These are phyloP conservation scores for Fraxinus cuspidata DNA, from an alignment of 257 asterid species.

Conservation along the genomic window DNA sequence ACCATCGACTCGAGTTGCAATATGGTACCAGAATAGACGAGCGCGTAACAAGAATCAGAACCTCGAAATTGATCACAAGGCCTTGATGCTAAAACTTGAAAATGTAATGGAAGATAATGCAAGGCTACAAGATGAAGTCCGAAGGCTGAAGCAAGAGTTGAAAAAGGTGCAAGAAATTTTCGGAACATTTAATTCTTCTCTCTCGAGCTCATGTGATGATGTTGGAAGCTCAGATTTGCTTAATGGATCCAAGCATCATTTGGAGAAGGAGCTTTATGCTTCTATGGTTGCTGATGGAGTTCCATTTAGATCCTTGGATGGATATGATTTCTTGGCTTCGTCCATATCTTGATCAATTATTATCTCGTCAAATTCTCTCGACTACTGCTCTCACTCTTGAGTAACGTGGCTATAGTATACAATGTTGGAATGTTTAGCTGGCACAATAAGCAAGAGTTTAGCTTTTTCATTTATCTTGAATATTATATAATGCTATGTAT, in stretches of 20 bases:
- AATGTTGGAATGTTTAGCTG: background rate
- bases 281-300: constrained; percentile 43
- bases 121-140: constrained; percentile 45
- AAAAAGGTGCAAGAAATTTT: constrained; percentile 36
- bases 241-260: constrained; percentile 23
- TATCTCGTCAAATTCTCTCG: background rate
- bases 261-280: constrained; percentile 51
- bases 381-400: background rate
- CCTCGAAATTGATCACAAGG: constrained; percentile 53
- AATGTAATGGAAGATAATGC: constrained; percentile 43
- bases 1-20: constrained; percentile 61
- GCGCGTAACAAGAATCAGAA: constrained; percentile 68
- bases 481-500: too few species aligned
- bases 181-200: constrained; percentile 35
- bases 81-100: constrained; percentile 43
- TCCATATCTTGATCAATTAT: background rate
- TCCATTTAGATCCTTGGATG: constrained; percentile 35
- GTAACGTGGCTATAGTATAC: background rate
- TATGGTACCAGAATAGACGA: constrained; percentile 82
- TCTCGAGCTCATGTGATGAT: constrained; percentile 53
- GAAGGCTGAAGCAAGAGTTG: constrained; percentile 49
- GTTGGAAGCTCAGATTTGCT: constrained; percentile 43
- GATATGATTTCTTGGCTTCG: constrained; percentile 37
- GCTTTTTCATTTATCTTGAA: too few species aligned
- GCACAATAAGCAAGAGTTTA: too few species aligned